Evolutionary conservation across 2,329 filamentous ascomycete species (phyloP), one percentile per base, ranked within the genome.

Genomic region (Trichothecium sympodiale): DNA sequence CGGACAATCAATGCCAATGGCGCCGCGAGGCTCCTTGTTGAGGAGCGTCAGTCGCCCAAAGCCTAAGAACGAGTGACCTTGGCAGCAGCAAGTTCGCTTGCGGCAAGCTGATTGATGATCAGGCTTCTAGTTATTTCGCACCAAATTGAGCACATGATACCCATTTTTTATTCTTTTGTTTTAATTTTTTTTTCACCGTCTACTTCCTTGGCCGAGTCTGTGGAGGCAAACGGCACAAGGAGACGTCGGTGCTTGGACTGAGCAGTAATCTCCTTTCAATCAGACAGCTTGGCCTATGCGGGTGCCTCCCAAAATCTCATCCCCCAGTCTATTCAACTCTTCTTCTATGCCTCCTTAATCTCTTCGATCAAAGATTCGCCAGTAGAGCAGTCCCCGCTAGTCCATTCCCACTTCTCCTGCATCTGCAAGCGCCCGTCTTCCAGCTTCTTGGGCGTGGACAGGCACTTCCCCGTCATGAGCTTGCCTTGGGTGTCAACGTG

Each of bases 11-110:
- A 62, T 60, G 3, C 57, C 60, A 1, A 53, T 55, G 48, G 57
- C 52, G 31, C 53, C 58, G 4, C 49, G 57, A 34, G 56, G 60
- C 2, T 64, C 61, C 2, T 51, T 62, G 1, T 39, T 64, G 36
- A 55, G 50, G 40, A 59, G 53, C 30, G 53, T 52, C 9, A 54
- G 43, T 17, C 49, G 48, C 34, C 45, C 43, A 33, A 46, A 32
- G 9, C 45, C 48, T 20, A 53, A 47, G 14, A 38, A 47, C 3
- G 36, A 41, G 17, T 45, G 23, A 39, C 14, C n/a, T n/a, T n/a
- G n/a, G n/a, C n/a, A n/a, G n/a, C n/a, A n/a, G n/a, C n/a, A n/a
- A n/a, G n/a, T n/a, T n/a, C n/a, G 10, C 20, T 10, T 25, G 10
- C 10, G 20, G 6, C 20, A 25, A 6, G 20, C 10, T 25, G 20